These are phyloP conservation scores for Penicillium roqueforti DNA, from an alignment of 495 filamentous ascomycete species.

Conservation along the genomic window DNA sequence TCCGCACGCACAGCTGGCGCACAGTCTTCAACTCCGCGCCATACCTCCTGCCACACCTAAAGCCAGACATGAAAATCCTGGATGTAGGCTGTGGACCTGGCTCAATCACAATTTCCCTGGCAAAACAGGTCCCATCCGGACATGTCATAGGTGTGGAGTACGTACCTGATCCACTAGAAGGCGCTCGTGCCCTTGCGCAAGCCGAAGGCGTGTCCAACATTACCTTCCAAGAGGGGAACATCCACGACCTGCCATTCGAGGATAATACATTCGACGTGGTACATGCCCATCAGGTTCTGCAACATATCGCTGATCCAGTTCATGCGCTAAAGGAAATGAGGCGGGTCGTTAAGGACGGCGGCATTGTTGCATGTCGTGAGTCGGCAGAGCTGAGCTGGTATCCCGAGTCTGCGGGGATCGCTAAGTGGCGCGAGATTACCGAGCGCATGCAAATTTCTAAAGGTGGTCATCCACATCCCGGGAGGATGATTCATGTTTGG, in stretches of 20 bases:
- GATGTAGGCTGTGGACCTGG: slow-evolving; percentile 60
- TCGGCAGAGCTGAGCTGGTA: slow-evolving; percentile 44
- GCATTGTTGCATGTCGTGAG: slow-evolving; percentile 51
- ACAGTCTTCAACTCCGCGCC: slow-evolving; percentile 48
- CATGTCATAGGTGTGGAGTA: slow-evolving; percentile 47
- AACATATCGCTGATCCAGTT: slow-evolving; percentile 48
- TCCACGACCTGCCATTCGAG: slow-evolving; percentile 39
- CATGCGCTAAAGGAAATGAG: slow-evolving; percentile 48
- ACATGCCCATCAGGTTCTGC: slow-evolving; percentile 53
- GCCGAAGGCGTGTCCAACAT: slow-evolving; percentile 43
- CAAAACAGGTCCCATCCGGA: slow-evolving; percentile 43
- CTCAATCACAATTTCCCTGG: slow-evolving; percentile 53
- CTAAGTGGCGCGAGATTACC: slow-evolving; percentile 37
- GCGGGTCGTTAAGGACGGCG: slow-evolving; percentile 47
- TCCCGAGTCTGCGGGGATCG: slow-evolving; percentile 42
- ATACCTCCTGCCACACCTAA: slow-evolving; percentile 49
- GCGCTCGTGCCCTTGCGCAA: slow-evolving; percentile 35
- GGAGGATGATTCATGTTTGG: slow-evolving; percentile 45
- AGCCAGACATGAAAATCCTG: slow-evolving; percentile 44
- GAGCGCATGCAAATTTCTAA: slow-evolving; percentile 30
- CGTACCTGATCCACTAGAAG: slow-evolving; percentile 35
- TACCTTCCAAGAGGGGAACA: slow-evolving; percentile 46
- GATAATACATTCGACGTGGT: slow-evolving; percentile 58
- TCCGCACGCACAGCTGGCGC: slow-evolving; percentile 49
- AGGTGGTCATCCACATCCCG: slow-evolving; percentile 47